phyloP scores from a whole-genome alignment of 441 rosid genomes.

The Brassica hybrid region DNA sequence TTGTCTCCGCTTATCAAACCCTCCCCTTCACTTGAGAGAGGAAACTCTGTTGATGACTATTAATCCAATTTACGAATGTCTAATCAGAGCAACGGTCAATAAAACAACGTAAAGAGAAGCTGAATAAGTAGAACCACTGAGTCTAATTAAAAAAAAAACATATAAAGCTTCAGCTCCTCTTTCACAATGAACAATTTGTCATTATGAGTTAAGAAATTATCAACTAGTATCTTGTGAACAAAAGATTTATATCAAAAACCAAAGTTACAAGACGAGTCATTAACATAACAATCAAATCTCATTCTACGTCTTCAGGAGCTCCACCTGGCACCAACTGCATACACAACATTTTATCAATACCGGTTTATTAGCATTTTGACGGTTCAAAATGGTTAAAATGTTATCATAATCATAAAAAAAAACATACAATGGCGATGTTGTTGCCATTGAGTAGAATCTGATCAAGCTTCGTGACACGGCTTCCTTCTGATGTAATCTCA shows the following conservation, averaged over 20 bases:
- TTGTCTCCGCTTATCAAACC: neutral
- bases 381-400: neutral
- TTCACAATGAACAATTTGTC: too few species aligned
- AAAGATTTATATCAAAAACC: too few species aligned
- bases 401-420: neutral
- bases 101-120: neutral
- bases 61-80: neutral
- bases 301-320: slow-evolving; percentile 77
- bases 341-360: slow-evolving; percentile 22
- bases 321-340: slow-evolving; percentile 94
- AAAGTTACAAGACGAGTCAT: too few species aligned
- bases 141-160: too few species aligned
- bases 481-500: slow-evolving; percentile 93
- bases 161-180: too few species aligned
- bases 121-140: neutral
- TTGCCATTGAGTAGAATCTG: slow-evolving; percentile 95
- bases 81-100: neutral
- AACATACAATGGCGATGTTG: slow-evolving; percentile 83
- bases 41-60: neutral
- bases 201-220: too few species aligned
- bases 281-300: slow-evolving; percentile 32
- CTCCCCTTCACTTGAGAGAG: neutral
- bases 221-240: too few species aligned
- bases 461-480: slow-evolving; percentile 94
- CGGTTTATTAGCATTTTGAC: neutral